Percentiles rank a stretch among this genome's conserved stretches.
Conservation (phyloP, 2,329 filamentous ascomycete genomes). For the Fusarium austroafricanum region DNA sequence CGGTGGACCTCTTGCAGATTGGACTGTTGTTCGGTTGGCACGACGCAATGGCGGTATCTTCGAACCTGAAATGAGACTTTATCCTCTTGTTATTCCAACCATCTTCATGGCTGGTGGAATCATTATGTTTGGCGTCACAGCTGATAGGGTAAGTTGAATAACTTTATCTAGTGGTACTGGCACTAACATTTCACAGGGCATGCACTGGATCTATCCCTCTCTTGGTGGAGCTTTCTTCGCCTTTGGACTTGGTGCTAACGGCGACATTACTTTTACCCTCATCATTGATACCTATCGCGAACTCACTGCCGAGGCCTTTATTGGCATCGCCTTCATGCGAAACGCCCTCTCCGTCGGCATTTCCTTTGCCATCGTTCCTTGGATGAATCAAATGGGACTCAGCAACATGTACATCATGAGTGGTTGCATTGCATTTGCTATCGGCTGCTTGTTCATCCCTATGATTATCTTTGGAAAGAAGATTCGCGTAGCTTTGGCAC, state of each 20-base stretch:
- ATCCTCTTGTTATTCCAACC: conserved; percentile 45
- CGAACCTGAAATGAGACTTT: conserved; percentile 59
- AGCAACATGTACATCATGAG: conserved; percentile 46
- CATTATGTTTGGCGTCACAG: conserved; percentile 55
- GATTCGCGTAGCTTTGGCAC: conserved; percentile 37
- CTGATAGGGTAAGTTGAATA: conserved; percentile 46
- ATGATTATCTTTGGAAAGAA: conserved; percentile 50
- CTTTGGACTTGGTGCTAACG: conserved; percentile 54
- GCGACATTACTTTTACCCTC: conserved; percentile 52
- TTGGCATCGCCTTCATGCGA: conserved; percentile 49
- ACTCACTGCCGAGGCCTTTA: conserved; percentile 47
- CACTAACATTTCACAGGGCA: conserved; percentile 47
- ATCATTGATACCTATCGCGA: conserved; percentile 53
- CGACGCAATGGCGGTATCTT: conserved; percentile 55
- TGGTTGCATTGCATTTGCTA: conserved; percentile 39
- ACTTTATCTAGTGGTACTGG: rapidly evolving
- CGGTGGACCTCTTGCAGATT: conserved; percentile 54
- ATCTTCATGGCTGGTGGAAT: conserved; percentile 52
- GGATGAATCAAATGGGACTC: conserved; percentile 49
- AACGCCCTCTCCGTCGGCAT: conserved; percentile 48
- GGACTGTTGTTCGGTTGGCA: conserved; percentile 52
- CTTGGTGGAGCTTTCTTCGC: conserved; percentile 53
- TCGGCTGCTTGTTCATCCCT: conserved; percentile 45
- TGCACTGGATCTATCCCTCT: conserved; percentile 57
- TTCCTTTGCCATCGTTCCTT: conserved; percentile 47